Conservation (phyloP, 257 asterid species). For the Solanum pimpinellifolium region DNA sequence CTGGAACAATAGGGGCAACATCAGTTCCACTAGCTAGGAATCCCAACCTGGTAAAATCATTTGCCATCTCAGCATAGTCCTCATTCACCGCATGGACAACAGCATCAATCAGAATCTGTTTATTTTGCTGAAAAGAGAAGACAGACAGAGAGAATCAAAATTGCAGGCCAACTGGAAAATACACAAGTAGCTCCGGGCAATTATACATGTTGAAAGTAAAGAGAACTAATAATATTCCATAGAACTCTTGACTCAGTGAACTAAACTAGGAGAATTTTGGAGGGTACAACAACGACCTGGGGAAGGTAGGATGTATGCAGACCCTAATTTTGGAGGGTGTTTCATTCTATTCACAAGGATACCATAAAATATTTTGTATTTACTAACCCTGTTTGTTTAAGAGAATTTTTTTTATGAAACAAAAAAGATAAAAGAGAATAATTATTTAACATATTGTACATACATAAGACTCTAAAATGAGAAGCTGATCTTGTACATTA, state of each 20-base stretch:
- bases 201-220: neutral
- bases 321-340: neutral
- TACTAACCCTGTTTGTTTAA: neutral
- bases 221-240: neutral
- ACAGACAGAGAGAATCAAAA: neutral
- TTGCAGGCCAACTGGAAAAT: neutral
- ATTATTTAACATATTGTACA: neutral
- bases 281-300: neutral
- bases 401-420: neutral
- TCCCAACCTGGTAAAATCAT: conserved; percentile 97
- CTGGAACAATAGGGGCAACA: conserved; percentile 94
- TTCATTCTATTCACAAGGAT: neutral
- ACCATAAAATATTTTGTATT: neutral
- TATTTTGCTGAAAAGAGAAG: conserved; percentile 70
- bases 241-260: neutral
- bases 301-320: neutral
- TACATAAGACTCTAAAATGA: neutral
- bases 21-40: conserved; percentile 96
- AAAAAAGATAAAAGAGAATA: neutral
- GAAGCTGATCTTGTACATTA: neutral
- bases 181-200: neutral
- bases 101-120: conserved; percentile 93
- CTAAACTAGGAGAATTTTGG: neutral
- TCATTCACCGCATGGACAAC: conserved; percentile 99
- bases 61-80: conserved; percentile 98